phyloP scores from a whole-genome alignment of 345 rosid species.

The Murraya koenigii region DNA sequence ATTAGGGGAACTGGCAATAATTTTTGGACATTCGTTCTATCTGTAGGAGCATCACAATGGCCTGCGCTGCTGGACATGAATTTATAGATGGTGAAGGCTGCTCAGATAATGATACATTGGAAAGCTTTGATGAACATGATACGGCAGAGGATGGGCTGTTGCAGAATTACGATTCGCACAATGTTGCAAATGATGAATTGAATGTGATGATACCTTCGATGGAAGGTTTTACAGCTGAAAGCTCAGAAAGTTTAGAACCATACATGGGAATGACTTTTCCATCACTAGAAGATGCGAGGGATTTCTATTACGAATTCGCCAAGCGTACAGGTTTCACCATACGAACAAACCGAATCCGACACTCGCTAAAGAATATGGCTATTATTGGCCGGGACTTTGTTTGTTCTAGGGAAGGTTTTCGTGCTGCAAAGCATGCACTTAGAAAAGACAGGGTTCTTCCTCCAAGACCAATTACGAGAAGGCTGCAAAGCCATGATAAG shows the following conservation, averaged over 20 bases:
- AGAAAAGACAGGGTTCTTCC: constrained; percentile 46
- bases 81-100: constrained; percentile 25
- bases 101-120: constrained; percentile 27
- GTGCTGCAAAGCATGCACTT: constrained; percentile 31
- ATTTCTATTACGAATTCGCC: constrained; percentile 42
- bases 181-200: constrained; percentile 12
- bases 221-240: neutral
- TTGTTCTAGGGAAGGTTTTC: constrained; percentile 41
- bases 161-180: constrained; percentile 9
- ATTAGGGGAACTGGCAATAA: neutral
- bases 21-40: neutral
- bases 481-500: constrained; percentile 51
- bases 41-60: constrained; percentile 18
- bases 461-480: constrained; percentile 42
- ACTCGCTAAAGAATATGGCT: constrained; percentile 36
- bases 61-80: constrained; percentile 9
- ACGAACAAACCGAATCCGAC: constrained; percentile 37
- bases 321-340: constrained; percentile 36
- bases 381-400: constrained; percentile 42
- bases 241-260: constrained; percentile 23
- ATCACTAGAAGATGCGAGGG: constrained; percentile 38
- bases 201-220: constrained; percentile 19
- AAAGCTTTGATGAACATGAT: constrained; percentile 23
- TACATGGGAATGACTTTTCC: constrained; percentile 32
- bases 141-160: constrained; percentile 14